Conservation (phyloP, 495 filamentous ascomycete genomes). For the Platismatia glauca region DNA sequence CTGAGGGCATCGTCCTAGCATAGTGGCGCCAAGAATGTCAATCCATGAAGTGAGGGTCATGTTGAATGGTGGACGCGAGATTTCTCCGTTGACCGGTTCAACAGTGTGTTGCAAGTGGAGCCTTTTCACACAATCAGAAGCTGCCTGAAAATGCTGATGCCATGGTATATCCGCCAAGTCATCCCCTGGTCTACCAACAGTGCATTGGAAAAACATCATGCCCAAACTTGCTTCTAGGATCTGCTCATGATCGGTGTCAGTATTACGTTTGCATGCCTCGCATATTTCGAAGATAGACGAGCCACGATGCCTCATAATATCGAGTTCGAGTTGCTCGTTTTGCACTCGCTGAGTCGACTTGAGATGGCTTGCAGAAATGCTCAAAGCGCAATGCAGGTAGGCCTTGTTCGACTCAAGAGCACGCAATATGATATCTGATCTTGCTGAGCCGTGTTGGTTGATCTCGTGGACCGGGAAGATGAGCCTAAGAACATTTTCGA, state of each 20-base stretch:
- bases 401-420: conserved; percentile 82
- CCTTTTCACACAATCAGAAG: conserved; percentile 67
- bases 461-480: conserved; percentile 88
- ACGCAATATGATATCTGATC: conserved; percentile 71
- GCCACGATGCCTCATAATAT: conserved; percentile 89
- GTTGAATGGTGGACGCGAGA: conserved; percentile 73
- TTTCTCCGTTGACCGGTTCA: conserved; percentile 42
- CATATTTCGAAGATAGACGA: conserved; percentile 81
- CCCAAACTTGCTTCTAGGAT: conserved; percentile 91
- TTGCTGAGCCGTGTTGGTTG: conserved; percentile 70
- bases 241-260: conserved; percentile 72
- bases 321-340: conserved; percentile 73
- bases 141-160: conserved; percentile 94
- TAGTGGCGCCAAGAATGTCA: conserved; percentile 90
- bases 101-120: conserved; percentile 68
- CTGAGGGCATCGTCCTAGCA: conserved; percentile 72
- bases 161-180: conserved; percentile 88
- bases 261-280: conserved; percentile 69
- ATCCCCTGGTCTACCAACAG: conserved; percentile 78
- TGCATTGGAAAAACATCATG: conserved; percentile 96
- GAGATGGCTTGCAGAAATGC: conserved; percentile 88
- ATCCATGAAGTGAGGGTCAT: conserved; percentile 96
- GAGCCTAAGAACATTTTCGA: conserved; percentile 74
- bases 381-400: conserved; percentile 92
- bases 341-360: conserved; percentile 63